Base-by-base conservation (phyloP, 1,284 basidiomycete genomes). In the Naganishia sp. region DNA sequence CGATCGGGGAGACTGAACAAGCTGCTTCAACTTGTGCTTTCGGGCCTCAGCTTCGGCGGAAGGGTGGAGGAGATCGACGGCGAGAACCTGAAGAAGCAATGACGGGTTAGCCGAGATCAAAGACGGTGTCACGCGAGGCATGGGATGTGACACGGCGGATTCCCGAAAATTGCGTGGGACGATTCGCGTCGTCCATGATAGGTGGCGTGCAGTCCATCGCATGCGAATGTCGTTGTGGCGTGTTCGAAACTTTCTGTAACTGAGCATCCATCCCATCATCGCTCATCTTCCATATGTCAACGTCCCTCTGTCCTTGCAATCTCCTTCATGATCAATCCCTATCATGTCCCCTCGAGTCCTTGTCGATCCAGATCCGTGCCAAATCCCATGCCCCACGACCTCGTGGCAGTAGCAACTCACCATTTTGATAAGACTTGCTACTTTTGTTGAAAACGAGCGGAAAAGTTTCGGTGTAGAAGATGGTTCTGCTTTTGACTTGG, bases 11-110 rank as follows among this genome's bases (percentile, higher is more conserved):
- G 88, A 90, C 83, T 97, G 96, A 76, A 99, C 96, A 77, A 99
- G 88, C 81, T 94, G 89, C 88, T 99, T 99, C 83, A 98, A 91
- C 87, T 99, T 99, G 89, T 97, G 92, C 82, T 88, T 90, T 83
- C 85, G 88, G 82, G 84, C 88, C 84, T 94, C 90, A 74, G 88
- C 83, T 81, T 94, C 91, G 76, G 86, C 82, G 71, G 92, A 90
- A 74, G 94, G 95, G 89, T 99, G 92, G 80, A 99, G 89, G 80
- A 99, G 90, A 83, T 99, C 96, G 81, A 98, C 82, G 81, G 94
- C 93, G 84, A 99, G 93, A 88, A 92, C 88, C 95, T 98, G 66
- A 35, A 15, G 7, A 39, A 2, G 35, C 10, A 0, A 39, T 13
- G 13, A 39, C 35, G 7, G 35, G 35, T 39, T 39, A 39, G 35